Conservation (phyloP, 495 filamentous ascomycete genomes). For the Neohortaea acidophila region DNA sequence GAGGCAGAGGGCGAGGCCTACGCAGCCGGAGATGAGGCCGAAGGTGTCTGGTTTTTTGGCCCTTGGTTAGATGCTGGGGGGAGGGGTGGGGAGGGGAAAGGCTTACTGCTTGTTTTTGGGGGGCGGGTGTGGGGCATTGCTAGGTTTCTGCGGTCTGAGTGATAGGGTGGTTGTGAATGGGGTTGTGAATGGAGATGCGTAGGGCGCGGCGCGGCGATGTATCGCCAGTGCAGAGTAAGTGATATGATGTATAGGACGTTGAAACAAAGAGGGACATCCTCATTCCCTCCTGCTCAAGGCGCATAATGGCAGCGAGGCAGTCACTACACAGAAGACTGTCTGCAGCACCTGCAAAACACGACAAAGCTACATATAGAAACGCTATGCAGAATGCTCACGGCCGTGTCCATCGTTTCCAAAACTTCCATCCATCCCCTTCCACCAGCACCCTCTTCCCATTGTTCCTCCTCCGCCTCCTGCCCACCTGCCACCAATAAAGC, state of each 20-base stretch:
- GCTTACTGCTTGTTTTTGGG: neutral
- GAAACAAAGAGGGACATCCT: too few species aligned
- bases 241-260: too few species aligned
- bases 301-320: too few species aligned
- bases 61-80: neutral
- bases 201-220: too few species aligned
- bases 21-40: neutral
- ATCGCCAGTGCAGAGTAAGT: too few species aligned
- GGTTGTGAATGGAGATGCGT: too few species aligned
- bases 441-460: slow-evolving; percentile 21
- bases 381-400: neutral
- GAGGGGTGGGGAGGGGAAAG: neutral
- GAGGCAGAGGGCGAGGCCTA: slow-evolving; percentile 2
- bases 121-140: neutral
- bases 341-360: neutral
- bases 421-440: slow-evolving; percentile 36
- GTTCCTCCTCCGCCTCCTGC: slow-evolving; percentile 31
- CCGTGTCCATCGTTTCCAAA: slow-evolving; percentile 37
- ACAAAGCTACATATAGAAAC: neutral
- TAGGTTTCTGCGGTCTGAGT: too few species aligned
- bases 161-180: too few species aligned
- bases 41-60: too few species aligned
- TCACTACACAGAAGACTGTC: too few species aligned
- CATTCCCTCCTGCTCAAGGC: too few species aligned
- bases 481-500: slow-evolving; percentile 76